Conservation (phyloP, 305 asterid genomes). For the Plantago coronopus region DNA sequence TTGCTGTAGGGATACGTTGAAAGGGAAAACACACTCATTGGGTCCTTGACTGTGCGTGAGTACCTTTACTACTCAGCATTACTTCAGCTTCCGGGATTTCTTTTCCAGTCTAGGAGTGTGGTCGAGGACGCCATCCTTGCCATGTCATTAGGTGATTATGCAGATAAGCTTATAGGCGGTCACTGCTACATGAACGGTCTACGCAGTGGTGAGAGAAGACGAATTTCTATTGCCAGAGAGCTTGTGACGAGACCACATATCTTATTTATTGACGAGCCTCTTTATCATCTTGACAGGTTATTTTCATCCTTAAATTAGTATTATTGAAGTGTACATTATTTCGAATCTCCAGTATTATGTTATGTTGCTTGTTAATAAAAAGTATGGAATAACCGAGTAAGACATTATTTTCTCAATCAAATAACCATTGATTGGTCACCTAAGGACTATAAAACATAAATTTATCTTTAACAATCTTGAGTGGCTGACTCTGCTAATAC, state of each 20-base stretch:
- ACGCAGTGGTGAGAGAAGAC: constrained; percentile 88
- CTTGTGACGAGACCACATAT: constrained; percentile 89
- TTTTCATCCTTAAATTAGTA: not conserved
- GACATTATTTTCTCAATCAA: too few species aligned
- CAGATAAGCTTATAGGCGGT: constrained; percentile 90
- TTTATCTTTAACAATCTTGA: not conserved
- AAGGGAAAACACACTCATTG: constrained; percentile 84
- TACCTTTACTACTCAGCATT: constrained; percentile 85
- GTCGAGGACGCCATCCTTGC: constrained; percentile 91
- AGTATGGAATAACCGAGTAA: too few species aligned
- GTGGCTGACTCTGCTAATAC: not conserved
- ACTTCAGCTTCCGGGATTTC: constrained; percentile 89
- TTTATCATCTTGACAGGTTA: constrained; percentile 97
- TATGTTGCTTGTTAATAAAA: not conserved
- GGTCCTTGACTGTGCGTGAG: constrained; percentile 94
- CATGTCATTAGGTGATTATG: constrained; percentile 90
- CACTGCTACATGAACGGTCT: constrained; percentile 95
- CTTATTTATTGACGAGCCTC: constrained; percentile 94
- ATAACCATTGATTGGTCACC: too few species aligned
- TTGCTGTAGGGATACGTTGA: constrained; percentile 80
- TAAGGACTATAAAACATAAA: not conserved
- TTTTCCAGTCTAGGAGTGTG: constrained; percentile 58
- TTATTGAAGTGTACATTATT: not conserved
- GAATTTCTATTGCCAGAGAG: constrained; percentile 94
- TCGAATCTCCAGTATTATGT: not conserved